These are phyloP conservation scores for Naganishia sp. DNA, from an alignment of 1,284 basidiomycete species.

Conservation along the genomic window DNA sequence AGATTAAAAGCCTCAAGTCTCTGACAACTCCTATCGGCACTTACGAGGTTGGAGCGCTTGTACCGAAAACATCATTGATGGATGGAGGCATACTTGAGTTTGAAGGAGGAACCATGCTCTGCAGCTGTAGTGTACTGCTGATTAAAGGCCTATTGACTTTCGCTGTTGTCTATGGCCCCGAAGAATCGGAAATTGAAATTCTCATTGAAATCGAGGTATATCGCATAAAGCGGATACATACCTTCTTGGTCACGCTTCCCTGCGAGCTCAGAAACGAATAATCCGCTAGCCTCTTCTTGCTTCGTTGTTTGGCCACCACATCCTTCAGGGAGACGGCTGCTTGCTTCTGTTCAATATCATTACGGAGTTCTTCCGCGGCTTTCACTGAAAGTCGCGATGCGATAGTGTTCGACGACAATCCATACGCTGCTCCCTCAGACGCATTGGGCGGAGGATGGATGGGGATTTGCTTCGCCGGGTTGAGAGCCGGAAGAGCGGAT, in stretches of 20 bases:
- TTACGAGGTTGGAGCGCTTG: no score
- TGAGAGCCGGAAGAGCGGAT: not conserved
- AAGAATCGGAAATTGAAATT: no score
- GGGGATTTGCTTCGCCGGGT: no score
- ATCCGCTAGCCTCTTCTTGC: conserved; percentile 2
- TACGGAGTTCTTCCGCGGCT: no score
- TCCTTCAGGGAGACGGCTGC: conserved; percentile 11
- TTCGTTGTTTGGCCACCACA: conserved; percentile 3
- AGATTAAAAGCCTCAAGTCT: no score
- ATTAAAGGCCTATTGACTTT: no score
- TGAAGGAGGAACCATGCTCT: not conserved
- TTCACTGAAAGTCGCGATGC: not conserved
- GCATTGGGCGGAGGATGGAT: no score
- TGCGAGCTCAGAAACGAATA: not conserved
- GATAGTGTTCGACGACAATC: not conserved
- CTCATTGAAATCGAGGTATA: not conserved
- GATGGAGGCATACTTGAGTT: no score
- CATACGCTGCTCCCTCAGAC: no score
- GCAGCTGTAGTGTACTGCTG: not conserved
- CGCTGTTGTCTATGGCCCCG: not conserved
- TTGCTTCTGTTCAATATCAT: not conserved
- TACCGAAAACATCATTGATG: no score
- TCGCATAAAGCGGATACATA: not conserved
- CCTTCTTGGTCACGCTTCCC: not conserved
- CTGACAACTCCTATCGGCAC: no score